Base-by-base conservation (phyloP, 2,329 filamentous ascomycete genomes). In the Sarocladium brachiariae region DNA sequence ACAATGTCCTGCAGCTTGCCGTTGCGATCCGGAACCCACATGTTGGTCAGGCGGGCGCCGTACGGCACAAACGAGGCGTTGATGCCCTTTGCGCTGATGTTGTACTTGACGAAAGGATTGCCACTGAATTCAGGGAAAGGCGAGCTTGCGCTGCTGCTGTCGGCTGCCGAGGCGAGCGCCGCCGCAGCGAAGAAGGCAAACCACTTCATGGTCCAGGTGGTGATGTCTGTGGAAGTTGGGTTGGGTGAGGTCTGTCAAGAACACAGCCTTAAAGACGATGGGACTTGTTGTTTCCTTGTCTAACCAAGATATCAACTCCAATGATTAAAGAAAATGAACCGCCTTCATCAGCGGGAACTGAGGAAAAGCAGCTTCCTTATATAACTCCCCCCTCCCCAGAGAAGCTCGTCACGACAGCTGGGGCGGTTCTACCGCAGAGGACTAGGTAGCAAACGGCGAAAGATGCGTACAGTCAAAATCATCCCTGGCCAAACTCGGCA, bases 21-120 rank as follows among this genome's bases (percentile, higher is more conserved):
- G 27, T 47, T 33, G 27, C 43, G 43, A 16, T 47, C 43, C 6
- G 43, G 43, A 47, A 47, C 43, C 43, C 43, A 47, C 43, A 47
- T 47, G 43, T 47, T 31, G 25, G 43, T 47, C 25, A 47, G 4
- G 2, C 43, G 11, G n/a, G 43, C 43, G 43, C 43, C 43, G 21
- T 33, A 47, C 6, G 43, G 43, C 8, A 47, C 27, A 16, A 47
- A 47, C 3, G 43, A 47, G 43, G 43, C 43, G 10, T 10, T 47
- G 25, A 47, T 47, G 43, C 43, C 43, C 10, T 18, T 21, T 5
- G 43, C 43, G 43, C 43, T 47, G 43, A 47, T 47, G 43, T 47
- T 47, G 43, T 47, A 47, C 16, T 47, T 47, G 43, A 10, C n/a
- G 43, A 47, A 47, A n/a, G 43, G 43, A 14, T 47, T 16, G 43